phyloP scores from a whole-genome alignment of 2,329 filamentous ascomycete species.

The Aspergillus japonicus region DNA sequence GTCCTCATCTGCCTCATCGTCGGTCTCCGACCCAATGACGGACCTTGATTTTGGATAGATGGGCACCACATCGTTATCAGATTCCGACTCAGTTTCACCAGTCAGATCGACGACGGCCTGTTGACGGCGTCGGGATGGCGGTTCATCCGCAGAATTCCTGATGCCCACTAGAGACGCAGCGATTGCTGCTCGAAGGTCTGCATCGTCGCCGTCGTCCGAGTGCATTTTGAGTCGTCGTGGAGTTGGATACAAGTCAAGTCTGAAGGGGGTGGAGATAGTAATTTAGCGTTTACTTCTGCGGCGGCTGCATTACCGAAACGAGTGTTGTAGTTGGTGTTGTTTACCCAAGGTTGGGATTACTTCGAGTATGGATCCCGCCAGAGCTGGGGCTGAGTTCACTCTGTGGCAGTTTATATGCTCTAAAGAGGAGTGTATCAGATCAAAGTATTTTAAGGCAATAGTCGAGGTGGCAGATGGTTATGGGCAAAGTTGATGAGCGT shows the following conservation, averaged over 20 bases:
- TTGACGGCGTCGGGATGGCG: background rate
- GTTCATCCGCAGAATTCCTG: background rate
- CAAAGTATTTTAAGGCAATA: background rate
- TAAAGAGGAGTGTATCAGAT: background rate
- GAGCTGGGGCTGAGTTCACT: background rate
- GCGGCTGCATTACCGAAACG: background rate
- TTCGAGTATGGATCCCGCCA: background rate
- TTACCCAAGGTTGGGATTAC: background rate
- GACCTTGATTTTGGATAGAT: conserved; percentile 30
- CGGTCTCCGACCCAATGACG: conserved; percentile 26
- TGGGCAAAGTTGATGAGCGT: background rate
- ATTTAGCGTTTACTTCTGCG: background rate
- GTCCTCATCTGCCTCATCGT: conserved; percentile 30
- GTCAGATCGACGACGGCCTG: conserved; percentile 36
- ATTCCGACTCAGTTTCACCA: conserved; percentile 26
- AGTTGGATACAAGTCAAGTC: background rate
- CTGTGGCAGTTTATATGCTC: background rate
- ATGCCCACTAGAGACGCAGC: conserved; percentile 24
- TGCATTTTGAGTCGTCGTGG: conserved; percentile 2
- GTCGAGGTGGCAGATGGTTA: background rate
- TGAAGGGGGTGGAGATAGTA: background rate
- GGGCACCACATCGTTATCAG: conserved; percentile 24
- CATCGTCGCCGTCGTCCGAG: conserved; percentile 14
- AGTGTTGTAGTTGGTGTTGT: background rate
- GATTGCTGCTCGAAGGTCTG: conserved; percentile 19